A percentile compares a stretch with the other conserved stretches of the same genome.
These are phyloP conservation scores for Macrolepiota dolichaula DNA, from an alignment of 768 basidiomycete species.

Conservation along the genomic window DNA sequence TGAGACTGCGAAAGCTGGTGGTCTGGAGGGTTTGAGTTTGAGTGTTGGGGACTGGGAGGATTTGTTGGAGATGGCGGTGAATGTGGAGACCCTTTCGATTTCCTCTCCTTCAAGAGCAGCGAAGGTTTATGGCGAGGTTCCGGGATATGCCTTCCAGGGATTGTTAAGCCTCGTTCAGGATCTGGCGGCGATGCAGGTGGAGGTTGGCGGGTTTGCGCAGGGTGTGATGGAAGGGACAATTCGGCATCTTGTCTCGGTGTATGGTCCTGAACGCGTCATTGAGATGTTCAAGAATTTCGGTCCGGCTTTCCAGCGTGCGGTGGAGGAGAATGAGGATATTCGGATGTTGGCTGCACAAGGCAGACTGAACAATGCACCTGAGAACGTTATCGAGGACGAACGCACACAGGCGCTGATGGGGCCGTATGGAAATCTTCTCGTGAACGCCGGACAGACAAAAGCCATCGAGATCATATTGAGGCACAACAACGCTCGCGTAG, in stretches of 20 bases:
- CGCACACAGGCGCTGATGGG: not conserved
- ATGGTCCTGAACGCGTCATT: conserved; percentile 19
- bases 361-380: not conserved
- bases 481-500: not conserved
- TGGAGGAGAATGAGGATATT: conserved; percentile 19
- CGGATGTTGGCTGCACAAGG: conserved; percentile 2
- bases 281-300: conserved; percentile 28
- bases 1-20: not conserved
- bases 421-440: not conserved
- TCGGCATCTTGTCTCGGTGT: conserved; percentile 5
- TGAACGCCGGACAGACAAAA: conserved; percentile 2
- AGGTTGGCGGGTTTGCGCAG: not conserved
- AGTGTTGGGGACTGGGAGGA: not conserved
- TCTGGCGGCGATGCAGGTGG: not conserved
- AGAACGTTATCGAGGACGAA: not conserved
- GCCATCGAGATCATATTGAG: conserved; percentile 12
- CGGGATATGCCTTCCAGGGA: conserved; percentile 4
- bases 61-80: not conserved
- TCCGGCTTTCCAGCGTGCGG: conserved; percentile 24
- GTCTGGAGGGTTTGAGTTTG: not conserved
- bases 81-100: not conserved
- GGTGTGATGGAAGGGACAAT: conserved; percentile 6
- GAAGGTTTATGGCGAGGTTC: not conserved
- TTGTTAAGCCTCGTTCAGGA: not conserved
- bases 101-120: not conserved